Percentiles rank a stretch among this genome's conserved stretches.
Evolutionary conservation across 2,329 filamentous ascomycete genomes (phyloP).

Genomic region (Dothiorella sarmentorum): DNA sequence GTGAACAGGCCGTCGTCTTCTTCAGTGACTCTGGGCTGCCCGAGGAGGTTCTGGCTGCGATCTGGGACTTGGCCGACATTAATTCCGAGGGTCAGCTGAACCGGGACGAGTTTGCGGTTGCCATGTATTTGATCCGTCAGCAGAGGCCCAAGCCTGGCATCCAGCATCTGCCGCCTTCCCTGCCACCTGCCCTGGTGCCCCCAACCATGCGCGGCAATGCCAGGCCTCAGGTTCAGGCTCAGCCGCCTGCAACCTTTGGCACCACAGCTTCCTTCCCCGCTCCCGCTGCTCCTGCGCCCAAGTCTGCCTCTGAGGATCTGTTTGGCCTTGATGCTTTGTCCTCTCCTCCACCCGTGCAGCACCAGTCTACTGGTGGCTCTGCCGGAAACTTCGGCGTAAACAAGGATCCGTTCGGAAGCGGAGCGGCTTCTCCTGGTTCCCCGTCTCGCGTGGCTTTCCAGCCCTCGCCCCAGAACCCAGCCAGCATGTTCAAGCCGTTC

Average conservation of each 20-base stretch:
- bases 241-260: not conserved
- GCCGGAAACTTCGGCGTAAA: slow-evolving; percentile 41
- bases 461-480: slow-evolving; percentile 41
- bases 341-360: slow-evolving; percentile 47
- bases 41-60: slow-evolving; percentile 85
- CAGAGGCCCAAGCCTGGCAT: slow-evolving; percentile 69
- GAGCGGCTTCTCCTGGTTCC: slow-evolving; percentile 53
- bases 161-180: slow-evolving; percentile 65
- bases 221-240: slow-evolving; percentile 45
- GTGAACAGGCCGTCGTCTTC: slow-evolving; percentile 91
- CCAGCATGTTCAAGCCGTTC: slow-evolving; percentile 78
- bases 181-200: slow-evolving; percentile 79
- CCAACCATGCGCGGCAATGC: slow-evolving; percentile 72
- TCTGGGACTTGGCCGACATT: slow-evolving; percentile 96
- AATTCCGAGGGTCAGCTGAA: slow-evolving; percentile 82
- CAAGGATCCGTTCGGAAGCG: slow-evolving; percentile 62
- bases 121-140: slow-evolving; percentile 94
- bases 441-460: slow-evolving; percentile 42
- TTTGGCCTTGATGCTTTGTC: slow-evolving; percentile 82
- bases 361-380: slow-evolving; percentile 74
- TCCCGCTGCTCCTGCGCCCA: slow-evolving; percentile 47
- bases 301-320: slow-evolving; percentile 86
- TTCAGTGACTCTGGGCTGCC: slow-evolving; percentile 88
- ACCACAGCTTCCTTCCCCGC: slow-evolving; percentile 54
- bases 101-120: slow-evolving; percentile 90